phyloP scores from a whole-genome alignment of 2,329 filamentous ascomycete genomes.

The Capronia coronata region DNA sequence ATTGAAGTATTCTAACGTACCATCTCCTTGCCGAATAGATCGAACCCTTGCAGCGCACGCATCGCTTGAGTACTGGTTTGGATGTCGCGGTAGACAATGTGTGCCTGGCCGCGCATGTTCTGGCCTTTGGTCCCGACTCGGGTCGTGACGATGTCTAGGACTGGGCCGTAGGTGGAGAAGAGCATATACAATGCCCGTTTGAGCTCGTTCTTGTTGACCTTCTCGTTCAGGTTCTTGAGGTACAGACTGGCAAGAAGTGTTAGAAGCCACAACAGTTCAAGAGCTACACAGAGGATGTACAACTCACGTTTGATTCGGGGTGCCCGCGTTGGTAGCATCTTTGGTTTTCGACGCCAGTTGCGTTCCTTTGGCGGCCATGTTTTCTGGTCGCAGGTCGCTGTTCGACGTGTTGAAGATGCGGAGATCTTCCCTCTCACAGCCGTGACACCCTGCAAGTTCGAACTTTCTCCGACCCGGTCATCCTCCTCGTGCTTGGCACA shows the following conservation, averaged over 20 bases:
- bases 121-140: conserved; percentile 60
- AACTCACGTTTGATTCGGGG: conserved; percentile 70
- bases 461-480: not conserved
- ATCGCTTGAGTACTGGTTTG: conserved; percentile 92
- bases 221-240: conserved; percentile 79
- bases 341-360: conserved; percentile 13
- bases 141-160: conserved; percentile 77
- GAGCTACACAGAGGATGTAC: too few relatives aligned
- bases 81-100: conserved; percentile 82
- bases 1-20: conserved; percentile 35
- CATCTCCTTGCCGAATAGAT: conserved; percentile 78
- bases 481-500: not conserved
- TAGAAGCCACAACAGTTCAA: too few relatives aligned
- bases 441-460: not conserved
- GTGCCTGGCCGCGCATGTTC: conserved; percentile 94
- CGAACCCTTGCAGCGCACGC: conserved; percentile 76
- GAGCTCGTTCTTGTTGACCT: conserved; percentile 82
- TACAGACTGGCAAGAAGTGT: conserved; percentile 84
- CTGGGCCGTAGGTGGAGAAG: conserved; percentile 86
- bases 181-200: conserved; percentile 84
- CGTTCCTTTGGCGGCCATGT: conserved; percentile 12
- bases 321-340: conserved; percentile 40
- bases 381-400: not conserved
- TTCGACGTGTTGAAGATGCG: too few relatives aligned
- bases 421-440: not conserved